Conservation (phyloP, 345 rosid genomes). For the Citrus inodora region DNA sequence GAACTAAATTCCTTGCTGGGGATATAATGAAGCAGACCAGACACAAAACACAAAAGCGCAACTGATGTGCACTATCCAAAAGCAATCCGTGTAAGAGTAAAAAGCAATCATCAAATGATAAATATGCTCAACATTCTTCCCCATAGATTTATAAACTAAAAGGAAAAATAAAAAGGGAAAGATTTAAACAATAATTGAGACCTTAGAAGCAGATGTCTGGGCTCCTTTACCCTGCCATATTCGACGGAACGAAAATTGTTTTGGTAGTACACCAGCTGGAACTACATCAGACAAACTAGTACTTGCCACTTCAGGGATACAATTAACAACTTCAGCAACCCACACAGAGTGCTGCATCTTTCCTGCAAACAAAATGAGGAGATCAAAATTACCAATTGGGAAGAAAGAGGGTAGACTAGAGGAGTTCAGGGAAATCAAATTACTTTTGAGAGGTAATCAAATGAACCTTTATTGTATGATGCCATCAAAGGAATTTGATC, state of each 20-base stretch:
- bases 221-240: constrained; percentile 97
- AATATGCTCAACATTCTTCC: background rate
- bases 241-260: constrained; percentile 67
- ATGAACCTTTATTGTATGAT: constrained; percentile 80
- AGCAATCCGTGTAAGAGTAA: background rate
- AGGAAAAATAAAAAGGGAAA: constrained; percentile 9
- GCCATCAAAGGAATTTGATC: constrained; percentile 77
- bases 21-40: background rate
- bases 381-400: constrained; percentile 14
- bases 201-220: constrained; percentile 80
- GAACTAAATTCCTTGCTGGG: background rate
- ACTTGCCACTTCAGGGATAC: constrained; percentile 47
- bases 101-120: background rate
- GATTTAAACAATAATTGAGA: constrained; percentile 23
- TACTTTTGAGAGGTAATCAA: constrained; percentile 2
- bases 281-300: constrained; percentile 35
- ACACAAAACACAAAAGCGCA: background rate
- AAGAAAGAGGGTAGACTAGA: background rate
- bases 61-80: background rate
- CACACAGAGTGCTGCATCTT: constrained; percentile 95
- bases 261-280: constrained; percentile 47
- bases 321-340: constrained; percentile 66
- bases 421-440: background rate
- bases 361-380: constrained; percentile 41
- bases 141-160: constrained; percentile 8